Conservation (phyloP, 768 basidiomycete genomes). For the Pseudohyphozyma bogoriensis region DNA sequence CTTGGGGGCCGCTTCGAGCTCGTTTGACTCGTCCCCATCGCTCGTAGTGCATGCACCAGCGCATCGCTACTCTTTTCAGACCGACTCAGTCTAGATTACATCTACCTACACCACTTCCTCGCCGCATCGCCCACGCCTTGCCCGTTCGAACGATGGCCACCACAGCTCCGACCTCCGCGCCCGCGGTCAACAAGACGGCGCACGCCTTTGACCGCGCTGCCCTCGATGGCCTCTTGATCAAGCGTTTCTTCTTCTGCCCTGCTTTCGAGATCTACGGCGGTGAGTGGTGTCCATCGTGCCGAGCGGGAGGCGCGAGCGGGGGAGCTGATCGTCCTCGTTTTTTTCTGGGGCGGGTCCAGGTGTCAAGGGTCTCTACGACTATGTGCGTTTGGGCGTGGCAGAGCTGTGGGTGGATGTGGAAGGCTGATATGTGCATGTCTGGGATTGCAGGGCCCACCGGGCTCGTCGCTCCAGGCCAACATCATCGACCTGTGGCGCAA, state of each 20-base stretch:
- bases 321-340: not conserved
- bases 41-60: too few species aligned
- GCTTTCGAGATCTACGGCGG: slow-evolving; percentile 99
- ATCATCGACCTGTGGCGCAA: slow-evolving; percentile 92
- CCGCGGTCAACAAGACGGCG: slow-evolving; percentile 30
- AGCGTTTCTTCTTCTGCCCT: slow-evolving; percentile 94
- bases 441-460: slow-evolving; percentile 68
- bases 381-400: slow-evolving; percentile 35
- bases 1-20: too few species aligned
- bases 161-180: not conserved
- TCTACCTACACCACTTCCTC: too few species aligned
- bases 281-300: slow-evolving; percentile 39
- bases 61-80: too few species aligned
- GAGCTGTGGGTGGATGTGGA: not conserved
- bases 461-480: slow-evolving; percentile 90
- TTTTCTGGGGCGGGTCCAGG: slow-evolving; percentile 45
- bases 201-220: slow-evolving; percentile 68
- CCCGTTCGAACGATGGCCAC: not conserved
- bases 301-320: not conserved
- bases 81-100: too few species aligned
- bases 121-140: too few species aligned
- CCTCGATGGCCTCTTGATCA: slow-evolving; percentile 73
- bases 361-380: slow-evolving; percentile 94
- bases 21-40: too few species aligned
- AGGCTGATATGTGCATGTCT: not conserved